Base-by-base conservation (phyloP, 2,329 filamentous ascomycete genomes). In the Harringtonia lauricola region DNA sequence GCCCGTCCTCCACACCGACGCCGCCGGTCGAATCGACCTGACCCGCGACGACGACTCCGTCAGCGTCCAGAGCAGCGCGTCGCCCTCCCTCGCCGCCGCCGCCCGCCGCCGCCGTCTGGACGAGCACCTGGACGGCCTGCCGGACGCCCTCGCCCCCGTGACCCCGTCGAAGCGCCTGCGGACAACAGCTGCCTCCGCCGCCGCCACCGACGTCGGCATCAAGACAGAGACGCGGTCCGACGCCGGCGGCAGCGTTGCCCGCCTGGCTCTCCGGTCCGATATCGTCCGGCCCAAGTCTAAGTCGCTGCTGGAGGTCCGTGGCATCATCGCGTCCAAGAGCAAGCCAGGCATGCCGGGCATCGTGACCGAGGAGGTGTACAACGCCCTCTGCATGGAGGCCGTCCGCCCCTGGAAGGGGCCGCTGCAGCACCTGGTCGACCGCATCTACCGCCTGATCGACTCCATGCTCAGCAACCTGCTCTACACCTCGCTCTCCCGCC, bases 291-390 rank as follows among this genome's bases (percentile, higher is more conserved):
- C 29, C 18, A 39, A 38, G 14, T 34, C 42, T 34, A 54, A 59
- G 28, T 70, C 68, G 1, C 61, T 79, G 3, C 58, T 59, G 4
- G 61, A 71, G 31, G 74, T 85, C 2, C 68, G 71, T 0, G 58
- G 64, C 0, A 68, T 78, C 12, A 79, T 83, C 14, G 59, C 64
- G 17, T 60, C 65, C 4, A 74, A 74, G 13, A 72, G 71, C 22
- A 66, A 66, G 17, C 70, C 75, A 0, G 78, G 79, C 0, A 66
- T 79, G 51, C 77, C 76, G 0, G 70, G 72, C 8, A 66, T 78
- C 0, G 71, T 77, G 0, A 72, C 79, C 0, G 69, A 74, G 0
- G 72, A 75, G 31, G 77, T 82, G 0, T 76, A 80, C 19, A 71
- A 79, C 24, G 65, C 66, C 0, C 64, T 84, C 15, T 77, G 74